Evolutionary conservation across 371 early-diverging fungal genomes (phyloP), one percentile per base, ranked within the genome.

Genomic region (Mortierella sp.): DNA sequence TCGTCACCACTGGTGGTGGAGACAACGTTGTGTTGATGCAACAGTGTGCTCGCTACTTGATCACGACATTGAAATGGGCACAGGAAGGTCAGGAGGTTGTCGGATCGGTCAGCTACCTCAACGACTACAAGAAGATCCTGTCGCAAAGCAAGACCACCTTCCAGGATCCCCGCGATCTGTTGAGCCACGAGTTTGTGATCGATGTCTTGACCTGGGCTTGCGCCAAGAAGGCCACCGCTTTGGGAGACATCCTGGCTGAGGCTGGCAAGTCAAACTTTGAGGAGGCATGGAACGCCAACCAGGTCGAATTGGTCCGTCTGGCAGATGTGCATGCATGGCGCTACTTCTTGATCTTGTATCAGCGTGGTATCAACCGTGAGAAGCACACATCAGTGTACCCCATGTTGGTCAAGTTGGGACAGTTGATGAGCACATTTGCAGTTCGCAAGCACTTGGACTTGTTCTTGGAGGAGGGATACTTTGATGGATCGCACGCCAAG

Each of bases 1-100:
- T 90, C 8, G 76, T 86, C 71, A 91, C 90, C 0, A 91, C 91
- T 8, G 81, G 91, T 41, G 91, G 86, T 56, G 91, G 91, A 51
- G 91, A 91, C 54, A 90, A 91, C 55, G 86, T 83, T 9, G 88
- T 88, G 1, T 58, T 91, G 71, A 78, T 88, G 59, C 88, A 89
- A 50, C 91, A 91, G 62, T 72, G 85, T 3, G 80, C 88, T 25
- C 83, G 81, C 19, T 84, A 85, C 56, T 45, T 85, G 62, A 60
- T 85, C n/a, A 56, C 64, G 2, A 40, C 74, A 21, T 49, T 81
- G 46, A 67, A 71, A 57, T 57, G 74, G 44, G 81, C 68, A 14
- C 53, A 60, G 24, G 66, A 70, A 10, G 78, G 78, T 6, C 67
- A 66, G 48, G 57, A 62, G 39, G 65, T 67, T n/a, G 31, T 55